Evolutionary conservation across 768 basidiomycete genomes (phyloP), one percentile per base, ranked within the genome.

Genomic region (Auriculariales sp.): DNA sequence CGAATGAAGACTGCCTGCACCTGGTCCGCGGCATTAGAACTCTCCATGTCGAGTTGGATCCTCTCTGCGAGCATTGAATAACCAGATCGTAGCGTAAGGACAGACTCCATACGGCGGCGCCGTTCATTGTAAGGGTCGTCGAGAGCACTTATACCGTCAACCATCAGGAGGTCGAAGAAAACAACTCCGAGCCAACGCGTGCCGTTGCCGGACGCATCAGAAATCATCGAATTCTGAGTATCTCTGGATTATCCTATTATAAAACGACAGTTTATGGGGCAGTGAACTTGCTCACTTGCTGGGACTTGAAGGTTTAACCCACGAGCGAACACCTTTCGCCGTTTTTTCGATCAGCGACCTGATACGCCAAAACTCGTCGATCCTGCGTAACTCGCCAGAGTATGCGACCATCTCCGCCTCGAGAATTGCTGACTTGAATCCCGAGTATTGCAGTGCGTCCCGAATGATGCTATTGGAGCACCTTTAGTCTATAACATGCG

Each of bases 331-430:
- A 11, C 82, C 80, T 50, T 66, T 52, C 5, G 81, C 81, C 5
- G 81, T 81, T 12, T 64, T 64, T 34, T 72, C 69, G 42, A 87
- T 66, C 11, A 88, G 64, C 49, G 68, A 67, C 9, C 75, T 72
- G 54, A 88, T 83, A 49, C 74, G 66, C 83, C 83, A 87, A 56
- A 86, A 88, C 60, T 87, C 85, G 56, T 90, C 89, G 46, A 94
- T 77, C 24, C 67, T 59, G 9, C 67, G 52, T 17, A 63, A 60
- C 1, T 61, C 62, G 25, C 80, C 82, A 31, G 83, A 74, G 61
- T 75, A 94, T 0, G 86, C 82, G 4, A 94, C 82, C 80, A 94
- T 88, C 63, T 97, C 92, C 2, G 90, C 91, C 59, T 97, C 92
- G 0, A 83, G 56, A 5, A 78, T 66, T 27, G 72, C 55, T 12